These are phyloP conservation scores for Blastobotrys petasosporus DNA, from an alignment of 1,139 yeast genomes.

Conservation along the genomic window DNA sequence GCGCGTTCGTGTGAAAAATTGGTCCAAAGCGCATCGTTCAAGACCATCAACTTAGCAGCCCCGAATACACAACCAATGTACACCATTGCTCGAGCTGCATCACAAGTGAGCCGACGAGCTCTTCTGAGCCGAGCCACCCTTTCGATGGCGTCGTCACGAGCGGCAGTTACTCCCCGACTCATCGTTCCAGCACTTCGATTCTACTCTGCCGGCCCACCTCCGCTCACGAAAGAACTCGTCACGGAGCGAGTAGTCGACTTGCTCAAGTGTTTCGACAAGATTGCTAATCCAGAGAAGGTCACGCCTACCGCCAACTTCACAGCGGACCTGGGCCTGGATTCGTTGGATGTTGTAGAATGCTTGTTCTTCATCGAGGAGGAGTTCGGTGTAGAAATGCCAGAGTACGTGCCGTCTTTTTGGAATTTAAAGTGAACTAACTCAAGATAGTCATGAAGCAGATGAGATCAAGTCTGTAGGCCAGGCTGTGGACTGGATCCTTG, in stretches of 20 bases:
- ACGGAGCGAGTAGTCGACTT: slow-evolving; percentile 70
- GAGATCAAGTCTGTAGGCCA: slow-evolving; percentile 80
- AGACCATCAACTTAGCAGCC: no score
- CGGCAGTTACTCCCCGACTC: neutral
- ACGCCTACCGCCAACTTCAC: slow-evolving; percentile 57
- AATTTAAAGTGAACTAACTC: neutral
- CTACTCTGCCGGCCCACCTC: slow-evolving; percentile 34
- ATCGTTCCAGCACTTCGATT: slow-evolving; percentile 16
- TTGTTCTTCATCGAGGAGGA: slow-evolving; percentile 83
- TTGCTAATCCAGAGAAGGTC: slow-evolving; percentile 47
- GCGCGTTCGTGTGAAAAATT: no score
- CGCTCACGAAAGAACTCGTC: slow-evolving; percentile 41
- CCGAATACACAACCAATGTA: no score
- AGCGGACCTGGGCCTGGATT: slow-evolving; percentile 77
- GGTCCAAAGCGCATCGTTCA: no score
- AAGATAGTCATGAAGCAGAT: slow-evolving; percentile 61
- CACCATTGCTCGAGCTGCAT: neutral
- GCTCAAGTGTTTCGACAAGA: slow-evolving; percentile 72
- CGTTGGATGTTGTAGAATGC: slow-evolving; percentile 83
- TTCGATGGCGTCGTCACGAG: neutral
- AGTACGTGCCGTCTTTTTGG: slow-evolving; percentile 33
- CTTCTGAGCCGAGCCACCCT: neutral
- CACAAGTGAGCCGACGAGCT: neutral
- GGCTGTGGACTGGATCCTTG: slow-evolving; percentile 69
- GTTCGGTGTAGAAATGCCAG: slow-evolving; percentile 67